Evolutionary conservation across 164 flowering plant species (phyloP).

Genomic region (Chloranthus sessilifolius): DNA sequence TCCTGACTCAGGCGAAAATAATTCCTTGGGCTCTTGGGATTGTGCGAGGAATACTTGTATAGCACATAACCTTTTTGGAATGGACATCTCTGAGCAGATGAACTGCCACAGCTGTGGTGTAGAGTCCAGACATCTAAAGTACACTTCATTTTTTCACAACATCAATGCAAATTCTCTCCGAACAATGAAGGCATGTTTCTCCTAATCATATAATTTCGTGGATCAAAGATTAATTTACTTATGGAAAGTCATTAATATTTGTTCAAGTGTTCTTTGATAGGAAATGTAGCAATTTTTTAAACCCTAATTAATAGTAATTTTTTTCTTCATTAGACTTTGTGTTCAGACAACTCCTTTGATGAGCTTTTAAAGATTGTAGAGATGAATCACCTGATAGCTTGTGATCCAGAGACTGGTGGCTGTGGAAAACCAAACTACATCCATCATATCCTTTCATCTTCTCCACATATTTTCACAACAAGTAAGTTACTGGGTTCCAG

Average conservation of each 20-base stretch:
- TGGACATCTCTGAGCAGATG: slow-evolving; percentile 87
- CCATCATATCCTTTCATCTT: slow-evolving; percentile 67
- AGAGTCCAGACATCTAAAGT: slow-evolving; percentile 82
- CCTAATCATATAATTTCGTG: too few relatives aligned
- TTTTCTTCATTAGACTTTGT: slow-evolving; percentile 43
- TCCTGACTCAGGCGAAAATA: slow-evolving; percentile 56
- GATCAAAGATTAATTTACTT: too few relatives aligned
- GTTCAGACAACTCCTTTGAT: slow-evolving; percentile 65
- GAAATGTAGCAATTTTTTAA: background rate
- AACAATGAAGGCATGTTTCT: slow-evolving; percentile 70
- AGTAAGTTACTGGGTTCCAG: slow-evolving; percentile 32
- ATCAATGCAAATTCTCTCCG: slow-evolving; percentile 93
- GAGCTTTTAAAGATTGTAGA: slow-evolving; percentile 82
- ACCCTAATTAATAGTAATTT: background rate
- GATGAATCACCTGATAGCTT: slow-evolving; percentile 88
- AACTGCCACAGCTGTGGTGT: slow-evolving; percentile 73
- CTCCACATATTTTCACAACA: slow-evolving; percentile 87
- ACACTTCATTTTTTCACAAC: slow-evolving; percentile 89
- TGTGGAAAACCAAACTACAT: slow-evolving; percentile 83
- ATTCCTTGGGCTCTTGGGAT: slow-evolving; percentile 67
- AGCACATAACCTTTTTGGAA: slow-evolving; percentile 85
- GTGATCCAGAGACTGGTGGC: slow-evolving; percentile 88
- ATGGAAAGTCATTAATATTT: too few relatives aligned
- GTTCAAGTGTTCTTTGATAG: too few relatives aligned
- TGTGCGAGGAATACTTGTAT: slow-evolving; percentile 64